phyloP scores from a whole-genome alignment of 495 filamentous ascomycete genomes.

The Penicillium waksmanii region DNA sequence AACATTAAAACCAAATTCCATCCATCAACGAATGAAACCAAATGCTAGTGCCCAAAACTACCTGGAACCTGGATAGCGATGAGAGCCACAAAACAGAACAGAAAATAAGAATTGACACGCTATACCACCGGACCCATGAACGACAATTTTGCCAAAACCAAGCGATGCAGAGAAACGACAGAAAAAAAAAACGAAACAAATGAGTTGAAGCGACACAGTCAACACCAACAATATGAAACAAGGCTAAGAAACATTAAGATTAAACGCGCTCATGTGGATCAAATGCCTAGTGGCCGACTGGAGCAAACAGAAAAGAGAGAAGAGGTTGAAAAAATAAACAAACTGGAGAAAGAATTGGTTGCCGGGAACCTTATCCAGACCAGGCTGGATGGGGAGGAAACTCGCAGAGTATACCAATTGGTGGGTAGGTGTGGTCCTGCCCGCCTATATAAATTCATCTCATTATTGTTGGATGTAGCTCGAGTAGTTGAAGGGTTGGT shows the following conservation, averaged over 20 bases:
- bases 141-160: slow-evolving; percentile 5
- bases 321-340: slow-evolving; percentile 6
- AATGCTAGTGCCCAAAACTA: slow-evolving; percentile 7
- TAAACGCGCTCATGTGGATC: slow-evolving; percentile 8
- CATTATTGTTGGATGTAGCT: slow-evolving; percentile 37
- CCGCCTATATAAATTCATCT: slow-evolving; percentile 5
- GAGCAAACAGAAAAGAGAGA: slow-evolving; percentile 10
- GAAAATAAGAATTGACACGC: not conserved
- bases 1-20: slow-evolving; percentile 11
- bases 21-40: slow-evolving; percentile 2
- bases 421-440: slow-evolving; percentile 14
- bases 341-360: slow-evolving; percentile 6
- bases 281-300: not conserved
- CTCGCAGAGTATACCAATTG: slow-evolving; percentile 3
- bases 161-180: slow-evolving; percentile 8
- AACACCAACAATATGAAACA: slow-evolving; percentile 3
- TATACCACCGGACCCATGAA: slow-evolving; percentile 3
- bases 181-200: slow-evolving; percentile 13
- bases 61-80: not conserved
- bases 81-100: not conserved
- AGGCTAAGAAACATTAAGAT: slow-evolving; percentile 14
- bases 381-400: slow-evolving; percentile 8
- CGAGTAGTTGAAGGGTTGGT: slow-evolving; percentile 40
- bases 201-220: slow-evolving; percentile 6
- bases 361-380: slow-evolving; percentile 10